Evolutionary conservation across 371 early-diverging fungal genomes (phyloP), one percentile per base, ranked within the genome.

Genomic region (Zychaea mexicana): DNA sequence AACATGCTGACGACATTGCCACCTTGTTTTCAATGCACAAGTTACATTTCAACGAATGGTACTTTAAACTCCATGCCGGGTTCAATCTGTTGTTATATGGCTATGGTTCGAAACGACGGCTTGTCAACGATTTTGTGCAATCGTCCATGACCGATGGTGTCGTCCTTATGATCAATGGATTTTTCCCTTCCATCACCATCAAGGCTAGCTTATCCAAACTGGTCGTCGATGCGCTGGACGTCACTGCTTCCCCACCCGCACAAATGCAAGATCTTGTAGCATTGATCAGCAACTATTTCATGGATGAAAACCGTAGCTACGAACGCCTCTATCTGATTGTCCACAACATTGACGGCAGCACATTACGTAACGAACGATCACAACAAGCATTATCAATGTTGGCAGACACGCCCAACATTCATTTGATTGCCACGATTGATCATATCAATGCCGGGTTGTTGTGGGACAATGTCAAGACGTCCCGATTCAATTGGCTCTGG

Each of bases 311-410:
- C 8, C 81, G 90, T 6, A 65, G 57, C 1, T 73, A 85, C 46
- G 72, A 84, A 28, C 72, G 74, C 15, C 62, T 96, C 28, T 93
- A 88, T 66, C 62, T 98, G 4, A 65, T 96, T 13, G 73, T 97
- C n/a, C 95, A 96, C 77, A 95, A 93, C 67, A 88, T 98, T 61
- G 97, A 98, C 64, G 97, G 95, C 0, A 65, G 82, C n/a, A 80
- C 79, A 21, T 72, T 98, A n/a, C 88, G 95, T 2, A 85, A 85
- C 38, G 92, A 90, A 46, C 81, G 80, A 17, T 70, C 82, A 2
- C 95, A 94, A 67, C 67, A 78, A 0, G 82, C 87, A 5, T 74
- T 96, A 21, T 77, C 90, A 0, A 71, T 79, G 42, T 76, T 98
- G 3, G 92, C 94, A 0, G 73, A 77, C 13, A 80, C 81, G 53